Evolutionary conservation across 495 filamentous ascomycete species (phyloP).

Genomic region (Neurospora sublineolata): DNA sequence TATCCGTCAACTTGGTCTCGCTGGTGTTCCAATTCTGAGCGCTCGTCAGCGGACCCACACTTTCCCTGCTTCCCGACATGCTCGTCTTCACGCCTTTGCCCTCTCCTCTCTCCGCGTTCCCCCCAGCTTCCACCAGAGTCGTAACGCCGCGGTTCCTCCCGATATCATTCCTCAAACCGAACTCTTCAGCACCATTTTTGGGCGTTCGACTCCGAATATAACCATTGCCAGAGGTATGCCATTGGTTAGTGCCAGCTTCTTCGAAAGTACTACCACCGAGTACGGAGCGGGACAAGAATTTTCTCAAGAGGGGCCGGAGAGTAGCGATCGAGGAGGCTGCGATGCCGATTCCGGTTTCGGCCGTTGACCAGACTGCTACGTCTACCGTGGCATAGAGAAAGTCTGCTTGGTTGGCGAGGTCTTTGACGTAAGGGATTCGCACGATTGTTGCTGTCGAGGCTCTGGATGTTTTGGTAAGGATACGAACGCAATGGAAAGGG

Average conservation of each 20-base stretch:
- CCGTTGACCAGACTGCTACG: constrained; percentile 25
- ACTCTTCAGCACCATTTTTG: background rate
- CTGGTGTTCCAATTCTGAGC: background rate
- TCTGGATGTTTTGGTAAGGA: constrained; percentile 4
- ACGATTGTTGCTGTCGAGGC: constrained; percentile 20
- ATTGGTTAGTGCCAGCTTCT: background rate
- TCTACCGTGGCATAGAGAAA: constrained; percentile 20
- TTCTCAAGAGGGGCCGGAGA: constrained; percentile 15
- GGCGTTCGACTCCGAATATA: constrained; percentile 34
- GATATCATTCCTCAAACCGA: background rate
- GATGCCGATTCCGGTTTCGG: constrained; percentile 24
- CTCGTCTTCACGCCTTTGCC: background rate
- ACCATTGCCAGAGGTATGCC: constrained; percentile 21
- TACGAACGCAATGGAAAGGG: background rate
- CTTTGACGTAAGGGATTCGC: constrained; percentile 16
- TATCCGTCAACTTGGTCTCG: background rate
- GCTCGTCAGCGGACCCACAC: background rate
- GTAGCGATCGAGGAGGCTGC: constrained; percentile 23
- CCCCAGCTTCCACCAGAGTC: background rate
- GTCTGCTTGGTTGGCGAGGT: constrained; percentile 13
- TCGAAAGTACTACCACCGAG: background rate
- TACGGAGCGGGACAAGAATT: background rate
- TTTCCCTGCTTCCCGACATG: background rate
- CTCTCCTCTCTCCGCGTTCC: no score
- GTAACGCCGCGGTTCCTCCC: background rate